Base-by-base conservation (phyloP, 768 basidiomycete species). In the Auriscalpium orientale region DNA sequence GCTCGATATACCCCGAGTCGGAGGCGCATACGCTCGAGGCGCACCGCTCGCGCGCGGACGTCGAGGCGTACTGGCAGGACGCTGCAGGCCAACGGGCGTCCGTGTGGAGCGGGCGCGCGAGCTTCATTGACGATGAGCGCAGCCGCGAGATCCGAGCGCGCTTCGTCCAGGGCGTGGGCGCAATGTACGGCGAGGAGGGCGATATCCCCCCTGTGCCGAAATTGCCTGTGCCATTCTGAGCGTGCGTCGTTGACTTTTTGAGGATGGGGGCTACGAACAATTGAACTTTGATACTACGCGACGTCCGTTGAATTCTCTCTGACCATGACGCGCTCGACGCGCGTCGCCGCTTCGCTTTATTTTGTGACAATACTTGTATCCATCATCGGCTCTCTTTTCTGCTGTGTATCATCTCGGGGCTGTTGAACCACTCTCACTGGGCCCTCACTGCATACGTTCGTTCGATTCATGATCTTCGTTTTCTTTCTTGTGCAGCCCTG, bases 101-200 rank as follows among this genome's bases (percentile, higher is more conserved):
- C 45, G 13, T 46, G 45, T 46, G 20, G 40, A 54, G 53, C 45
- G 44, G 53, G 18, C 56, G 45, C 18, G 52, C 49, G 34, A 48
- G 55, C 46, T 51, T 60, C 20, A 38, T 57, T 15, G 56, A 62
- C 15, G 48, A 55, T 33, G 61, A 60, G 35, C 47, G 22, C 10
- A 53, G 44, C 43, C 46, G 33, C 13, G 49, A 38, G 13, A 47
- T 57, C 49, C 58, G 59, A 8, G 43, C 49, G 13, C 58, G 51
- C n/a, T 34, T 62, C 36, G 36, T 56, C 16, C 47, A 38, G 4
- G 53, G 54, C 8, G 56, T 57, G 9, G 59, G 54, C 34, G 44
- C 47, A 9, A 35, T 60, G 47, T 55, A 56, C n/a, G 46, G 49
- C 12, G 16, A 21, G 3, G 49, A 53, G 49, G 54, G 40, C 11